Evolutionary conservation across 257 asterid species (phyloP), one percentile per base, ranked within the genome.

Genomic region (Scutellaria baicalensis): DNA sequence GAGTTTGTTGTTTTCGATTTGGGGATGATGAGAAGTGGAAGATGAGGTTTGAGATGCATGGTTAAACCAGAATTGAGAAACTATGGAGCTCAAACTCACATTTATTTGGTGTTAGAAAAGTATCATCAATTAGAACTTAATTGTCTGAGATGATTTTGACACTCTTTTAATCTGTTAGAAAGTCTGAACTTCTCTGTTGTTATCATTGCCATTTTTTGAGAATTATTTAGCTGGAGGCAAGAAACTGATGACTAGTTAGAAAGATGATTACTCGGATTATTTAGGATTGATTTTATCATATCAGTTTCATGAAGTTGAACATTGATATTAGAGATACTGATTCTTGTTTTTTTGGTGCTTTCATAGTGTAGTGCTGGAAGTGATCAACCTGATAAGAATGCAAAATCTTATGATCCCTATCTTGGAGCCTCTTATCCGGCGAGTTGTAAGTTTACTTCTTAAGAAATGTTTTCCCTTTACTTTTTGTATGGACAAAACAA

Each of bases 341-440:
- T 59, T 66, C 76, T 61, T 21, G 6, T 49, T 69, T 44, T 52
- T 31, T 58, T 59, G 58, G 52, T 52, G 1, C 54, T 72, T 72
- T n/a, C 70, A 54, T 73, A 92, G 98, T 82, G 97, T 85, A 43
- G 91, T 83, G 64, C 75, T 75, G 72, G 95, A 92, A 71, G 96
- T 92, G 72, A 80, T 90, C 78, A 84, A 61, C 74, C 43, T 92
- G 74, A 85, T 80, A 48, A 84, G 79, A 85, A 70, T 90, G 85
- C 95, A 92, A 70, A 80, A 75, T 17, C 80, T 84, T 23, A 82
- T 90, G 82, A 86, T 77, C 82, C 92, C 98, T 5, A 86, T 83
- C 69, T 73, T 92, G 83, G 98, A 92, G 89, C 98, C 98, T 35
- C 73, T 90, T 82, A 81, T 92, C 70, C 96, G 98, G 44, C 82